Evolutionary conservation across 2,329 filamentous ascomycete species (phyloP), one percentile per base, ranked within the genome.

Genomic region (Sporothrix schenckii): DNA sequence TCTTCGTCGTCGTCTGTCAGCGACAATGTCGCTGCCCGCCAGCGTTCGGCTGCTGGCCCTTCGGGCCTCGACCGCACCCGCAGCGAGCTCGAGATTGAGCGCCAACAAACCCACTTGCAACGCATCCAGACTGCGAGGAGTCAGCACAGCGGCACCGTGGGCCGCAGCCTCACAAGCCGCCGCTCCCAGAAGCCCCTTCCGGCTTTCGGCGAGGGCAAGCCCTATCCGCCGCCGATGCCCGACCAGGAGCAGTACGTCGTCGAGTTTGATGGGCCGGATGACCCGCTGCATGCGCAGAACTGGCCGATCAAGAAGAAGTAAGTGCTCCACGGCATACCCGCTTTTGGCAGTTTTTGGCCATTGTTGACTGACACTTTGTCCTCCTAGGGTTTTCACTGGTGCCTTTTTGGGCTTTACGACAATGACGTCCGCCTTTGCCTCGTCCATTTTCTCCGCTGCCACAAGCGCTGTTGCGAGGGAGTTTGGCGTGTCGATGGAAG

Each of bases 251-350:
- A 92, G 73, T 94, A 94, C 76, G 91, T 75, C 0, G 91, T 94
- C 56, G 91, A 93, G 79, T 97, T 97, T 77, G 90, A 94, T 75
- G 93, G 93, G 0, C 90, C 88, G 1, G 85, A 93, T 73, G 93
- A 97, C 76, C 93, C 93, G 2, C 77, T 94, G 72, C 93, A 97
- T 79, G 91, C 92, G 0, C 91, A 94, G 81, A 97, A 97, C 78
- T 97, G 93, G 93, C 85, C 91, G 0, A 77, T 91, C 69, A 87
- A 82, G 77, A 94, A 92, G 83, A 97, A 97, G 88, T 88, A 79
- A 76, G 85, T 83, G 3, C 16, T 13, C 1, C 11, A 1, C 1
- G 24, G 5, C 34, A 34, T 9, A 34, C 34, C 34, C 1, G 34
- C 34, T 34, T 4, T 34, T 34, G 1, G 34, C 34, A 7, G 0